Evolutionary conservation across 306 rosid genomes (phyloP).

Genomic region (Crotalaria pallida): DNA sequence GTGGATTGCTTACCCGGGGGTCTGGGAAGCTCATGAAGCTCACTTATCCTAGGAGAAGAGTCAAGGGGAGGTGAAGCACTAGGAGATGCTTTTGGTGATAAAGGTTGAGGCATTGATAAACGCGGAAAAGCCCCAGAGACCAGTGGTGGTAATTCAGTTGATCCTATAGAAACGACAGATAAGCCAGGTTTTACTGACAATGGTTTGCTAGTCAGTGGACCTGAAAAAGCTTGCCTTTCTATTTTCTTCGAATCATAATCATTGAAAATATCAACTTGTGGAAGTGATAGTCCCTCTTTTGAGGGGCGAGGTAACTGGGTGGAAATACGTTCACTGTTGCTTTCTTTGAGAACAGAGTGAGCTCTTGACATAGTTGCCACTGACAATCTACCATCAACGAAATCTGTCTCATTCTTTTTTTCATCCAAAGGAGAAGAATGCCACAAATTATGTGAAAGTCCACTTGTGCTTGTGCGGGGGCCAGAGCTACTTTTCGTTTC

Average conservation of each 20-base stretch:
- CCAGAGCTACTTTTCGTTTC: slow-evolving; percentile 40
- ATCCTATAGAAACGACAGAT: slow-evolving; percentile 32
- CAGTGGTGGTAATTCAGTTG: slow-evolving; percentile 36
- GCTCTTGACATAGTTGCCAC: slow-evolving; percentile 37
- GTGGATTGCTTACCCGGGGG: slow-evolving; percentile 57
- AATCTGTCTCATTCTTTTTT: slow-evolving; percentile 51
- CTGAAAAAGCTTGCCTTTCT: slow-evolving; percentile 68
- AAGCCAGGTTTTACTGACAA: slow-evolving; percentile 42
- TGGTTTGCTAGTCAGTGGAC: slow-evolving; percentile 61
- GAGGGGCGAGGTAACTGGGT: slow-evolving; percentile 61
- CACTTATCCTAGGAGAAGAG: slow-evolving; percentile 78
- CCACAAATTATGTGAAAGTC: slow-evolving; percentile 50
- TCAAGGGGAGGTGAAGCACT: slow-evolving; percentile 67
- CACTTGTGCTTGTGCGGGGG: slow-evolving; percentile 49
- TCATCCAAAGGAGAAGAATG: slow-evolving; percentile 76
- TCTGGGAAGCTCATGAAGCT: slow-evolving; percentile 94
- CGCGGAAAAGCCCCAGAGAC: slow-evolving; percentile 47
- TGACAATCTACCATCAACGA: slow-evolving; percentile 36
- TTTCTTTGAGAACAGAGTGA: slow-evolving; percentile 50
- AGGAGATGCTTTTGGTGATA: slow-evolving; percentile 75
- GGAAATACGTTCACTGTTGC: slow-evolving; percentile 39
- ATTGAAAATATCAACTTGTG: slow-evolving; percentile 40
- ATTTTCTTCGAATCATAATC: slow-evolving; percentile 45
- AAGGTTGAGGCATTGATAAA: slow-evolving; percentile 56
- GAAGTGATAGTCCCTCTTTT: slow-evolving; percentile 44